These are phyloP conservation scores for Pseudocercospora fijiensis DNA, from an alignment of 2,329 filamentous ascomycete species.

Conservation along the genomic window DNA sequence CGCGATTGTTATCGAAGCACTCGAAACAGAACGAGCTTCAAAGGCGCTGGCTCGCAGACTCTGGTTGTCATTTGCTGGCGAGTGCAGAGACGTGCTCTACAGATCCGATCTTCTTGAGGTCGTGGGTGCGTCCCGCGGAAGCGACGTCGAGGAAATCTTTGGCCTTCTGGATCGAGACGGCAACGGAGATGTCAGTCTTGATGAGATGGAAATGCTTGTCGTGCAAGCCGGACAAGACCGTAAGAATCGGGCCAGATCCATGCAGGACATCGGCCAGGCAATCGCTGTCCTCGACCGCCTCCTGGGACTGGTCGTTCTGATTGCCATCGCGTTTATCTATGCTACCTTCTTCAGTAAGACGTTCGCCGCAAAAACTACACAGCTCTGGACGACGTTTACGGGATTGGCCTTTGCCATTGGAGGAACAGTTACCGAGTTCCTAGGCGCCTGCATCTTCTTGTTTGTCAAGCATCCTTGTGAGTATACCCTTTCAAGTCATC, in stretches of 20 bases:
- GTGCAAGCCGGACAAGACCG: conserved; percentile 34
- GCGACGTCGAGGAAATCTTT: conserved; percentile 37
- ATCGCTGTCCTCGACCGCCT: conserved; percentile 39
- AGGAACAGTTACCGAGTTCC: conserved; percentile 85
- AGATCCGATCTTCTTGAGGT: conserved; percentile 34
- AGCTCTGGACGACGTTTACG: conserved; percentile 29
- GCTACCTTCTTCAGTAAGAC: conserved; percentile 36
- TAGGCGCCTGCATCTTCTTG: conserved; percentile 93
- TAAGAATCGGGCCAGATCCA: conserved; percentile 34
- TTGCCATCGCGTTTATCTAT: conserved; percentile 36
- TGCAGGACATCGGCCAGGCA: conserved; percentile 39
- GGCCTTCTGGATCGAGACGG: conserved; percentile 35
- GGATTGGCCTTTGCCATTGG: conserved; percentile 83
- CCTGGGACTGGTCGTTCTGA: conserved; percentile 33
- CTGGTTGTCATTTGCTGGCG: conserved; percentile 38
- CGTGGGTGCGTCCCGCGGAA: conserved; percentile 29
- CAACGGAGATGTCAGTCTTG: conserved; percentile 39
- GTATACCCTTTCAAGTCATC: neutral
- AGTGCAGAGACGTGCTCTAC: conserved; percentile 31
- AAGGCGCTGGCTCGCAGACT: conserved; percentile 38
- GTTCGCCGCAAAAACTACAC: conserved; percentile 29
- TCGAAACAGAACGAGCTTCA: conserved; percentile 26
- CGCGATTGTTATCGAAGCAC: conserved; percentile 42
- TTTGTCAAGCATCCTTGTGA: conserved; percentile 83
- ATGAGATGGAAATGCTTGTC: conserved; percentile 38